phyloP scores from a whole-genome alignment of 352 stramenopile genomes.

The Phytophthora pseudosyringae region DNA sequence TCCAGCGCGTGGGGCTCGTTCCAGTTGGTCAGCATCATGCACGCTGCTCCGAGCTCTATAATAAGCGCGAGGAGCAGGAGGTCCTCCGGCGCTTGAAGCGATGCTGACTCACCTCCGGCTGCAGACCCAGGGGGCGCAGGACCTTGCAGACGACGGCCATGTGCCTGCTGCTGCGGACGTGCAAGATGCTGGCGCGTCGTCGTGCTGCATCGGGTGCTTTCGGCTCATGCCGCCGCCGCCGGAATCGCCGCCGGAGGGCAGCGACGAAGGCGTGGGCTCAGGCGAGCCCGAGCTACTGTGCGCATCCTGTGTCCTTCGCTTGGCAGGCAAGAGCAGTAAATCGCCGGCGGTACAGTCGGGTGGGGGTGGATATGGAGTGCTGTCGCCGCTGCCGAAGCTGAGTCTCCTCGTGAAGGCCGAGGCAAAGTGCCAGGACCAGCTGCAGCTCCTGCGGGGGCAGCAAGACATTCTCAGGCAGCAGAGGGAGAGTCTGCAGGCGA shows the following conservation, averaged over 20 bases:
- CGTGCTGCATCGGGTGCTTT: constrained; percentile 51
- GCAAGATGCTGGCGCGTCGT: neutral
- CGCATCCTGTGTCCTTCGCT: constrained; percentile 29
- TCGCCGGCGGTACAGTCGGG: neutral
- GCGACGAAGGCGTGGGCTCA: neutral
- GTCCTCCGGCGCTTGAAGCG: neutral
- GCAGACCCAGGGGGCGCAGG: neutral
- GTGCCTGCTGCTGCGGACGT: neutral
- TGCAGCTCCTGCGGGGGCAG: constrained; percentile 50
- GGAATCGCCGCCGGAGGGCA: constrained; percentile 12
- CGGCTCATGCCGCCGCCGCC: constrained; percentile 26
- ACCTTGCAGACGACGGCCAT: neutral
- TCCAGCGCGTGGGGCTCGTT: neutral
- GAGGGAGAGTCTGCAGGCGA: constrained; percentile 47
- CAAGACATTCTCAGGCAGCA: constrained; percentile 55
- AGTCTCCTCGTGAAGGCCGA: constrained; percentile 60
- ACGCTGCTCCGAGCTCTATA: constrained; percentile 4
- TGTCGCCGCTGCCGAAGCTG: constrained; percentile 53
- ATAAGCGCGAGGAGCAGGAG: neutral
- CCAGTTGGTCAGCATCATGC: constrained; percentile 3
- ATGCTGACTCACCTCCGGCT: constrained; percentile 6
- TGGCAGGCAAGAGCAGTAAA: constrained; percentile 22
- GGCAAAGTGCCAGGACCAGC: constrained; percentile 60
- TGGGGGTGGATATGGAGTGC: constrained; percentile 5
- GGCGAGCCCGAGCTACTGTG: constrained; percentile 37